A percentile compares a stretch with the other conserved stretches of the same genome.
Conservation (phyloP, 352 stramenopile genomes). For the Stephanocyclus meneghinianus region DNA sequence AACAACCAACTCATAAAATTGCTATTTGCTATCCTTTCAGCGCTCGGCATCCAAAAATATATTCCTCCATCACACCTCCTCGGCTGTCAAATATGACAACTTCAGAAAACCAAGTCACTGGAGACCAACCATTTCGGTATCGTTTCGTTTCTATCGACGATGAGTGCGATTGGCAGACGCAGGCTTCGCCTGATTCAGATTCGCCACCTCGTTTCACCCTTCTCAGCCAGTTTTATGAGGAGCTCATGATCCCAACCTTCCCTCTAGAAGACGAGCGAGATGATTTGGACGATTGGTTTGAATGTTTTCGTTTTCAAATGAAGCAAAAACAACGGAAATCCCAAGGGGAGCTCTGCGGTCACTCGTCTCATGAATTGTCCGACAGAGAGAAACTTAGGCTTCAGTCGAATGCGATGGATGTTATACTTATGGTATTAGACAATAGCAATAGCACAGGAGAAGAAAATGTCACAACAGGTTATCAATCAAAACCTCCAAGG, state of each 20-base stretch:
- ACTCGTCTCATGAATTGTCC: background rate
- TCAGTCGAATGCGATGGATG: conserved; percentile 36
- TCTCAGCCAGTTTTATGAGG: conserved; percentile 50
- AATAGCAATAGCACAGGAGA: background rate
- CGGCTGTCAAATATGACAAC: background rate
- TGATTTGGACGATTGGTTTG: conserved; percentile 56
- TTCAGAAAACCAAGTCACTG: background rate
- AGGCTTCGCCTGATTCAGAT: background rate
- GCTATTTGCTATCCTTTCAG: background rate
- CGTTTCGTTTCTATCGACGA: conserved; percentile 13
- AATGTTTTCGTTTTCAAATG: conserved; percentile 48
- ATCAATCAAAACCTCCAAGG: background rate
- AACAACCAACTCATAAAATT: background rate
- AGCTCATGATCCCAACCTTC: conserved; percentile 62
- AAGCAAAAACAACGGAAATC: conserved; percentile 12
- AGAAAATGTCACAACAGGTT: background rate
- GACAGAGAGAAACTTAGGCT: conserved; percentile 21
- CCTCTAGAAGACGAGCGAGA: conserved; percentile 55
- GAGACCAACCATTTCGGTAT: background rate
- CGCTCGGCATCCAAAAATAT: background rate
- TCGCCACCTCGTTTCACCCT: conserved; percentile 25
- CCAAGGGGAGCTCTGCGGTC: background rate
- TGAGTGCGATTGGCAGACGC: conserved; percentile 6
- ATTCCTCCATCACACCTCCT: background rate
- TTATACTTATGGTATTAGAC: conserved; percentile 37